phyloP scores from a whole-genome alignment of 1,284 basidiomycete genomes.

The Pseudozyma hubeiensis region DNA sequence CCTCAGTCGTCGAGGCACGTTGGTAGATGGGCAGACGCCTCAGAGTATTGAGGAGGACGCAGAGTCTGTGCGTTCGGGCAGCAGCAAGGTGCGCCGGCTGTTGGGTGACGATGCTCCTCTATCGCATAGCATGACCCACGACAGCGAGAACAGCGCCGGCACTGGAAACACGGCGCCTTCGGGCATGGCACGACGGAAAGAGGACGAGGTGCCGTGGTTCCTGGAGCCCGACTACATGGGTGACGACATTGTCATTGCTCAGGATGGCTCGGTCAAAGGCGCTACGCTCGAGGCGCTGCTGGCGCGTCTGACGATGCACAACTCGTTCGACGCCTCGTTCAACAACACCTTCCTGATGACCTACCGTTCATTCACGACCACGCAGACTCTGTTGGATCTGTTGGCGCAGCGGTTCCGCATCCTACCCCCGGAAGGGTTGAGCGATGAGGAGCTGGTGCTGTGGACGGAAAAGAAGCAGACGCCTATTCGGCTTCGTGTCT shows the following conservation, averaged over 20 bases:
- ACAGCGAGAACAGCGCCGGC: constrained; percentile 36
- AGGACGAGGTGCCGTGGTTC: constrained; percentile 77
- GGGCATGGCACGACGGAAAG: constrained; percentile 26
- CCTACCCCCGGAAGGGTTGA: constrained; percentile 78
- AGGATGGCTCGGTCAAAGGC: constrained; percentile 78
- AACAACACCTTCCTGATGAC: constrained; percentile 95
- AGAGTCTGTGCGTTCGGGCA: constrained; percentile 22
- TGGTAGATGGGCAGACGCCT: constrained; percentile 27
- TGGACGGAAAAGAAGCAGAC: constrained; percentile 92
- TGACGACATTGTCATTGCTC: constrained; percentile 84
- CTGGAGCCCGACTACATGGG: constrained; percentile 82
- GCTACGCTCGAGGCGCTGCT: constrained; percentile 87
- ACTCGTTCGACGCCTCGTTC: constrained; percentile 77
- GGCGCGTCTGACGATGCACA: constrained; percentile 87
- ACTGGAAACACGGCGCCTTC: constrained; percentile 20
- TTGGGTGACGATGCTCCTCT: constrained; percentile 77
- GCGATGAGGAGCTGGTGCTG: constrained; percentile 76
- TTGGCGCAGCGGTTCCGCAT: constrained; percentile 87
- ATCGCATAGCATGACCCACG: constrained; percentile 25
- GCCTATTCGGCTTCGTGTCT: constrained; percentile 76
- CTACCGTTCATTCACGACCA: constrained; percentile 91
- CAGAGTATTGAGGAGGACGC: constrained; percentile 44
- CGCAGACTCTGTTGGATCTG: constrained; percentile 86
- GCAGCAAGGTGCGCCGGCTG: constrained; percentile 72
- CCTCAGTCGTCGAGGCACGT: constrained; percentile 42